Conservation (phyloP, 179 eudicot genomes). For the Corrigiola litoralis region DNA sequence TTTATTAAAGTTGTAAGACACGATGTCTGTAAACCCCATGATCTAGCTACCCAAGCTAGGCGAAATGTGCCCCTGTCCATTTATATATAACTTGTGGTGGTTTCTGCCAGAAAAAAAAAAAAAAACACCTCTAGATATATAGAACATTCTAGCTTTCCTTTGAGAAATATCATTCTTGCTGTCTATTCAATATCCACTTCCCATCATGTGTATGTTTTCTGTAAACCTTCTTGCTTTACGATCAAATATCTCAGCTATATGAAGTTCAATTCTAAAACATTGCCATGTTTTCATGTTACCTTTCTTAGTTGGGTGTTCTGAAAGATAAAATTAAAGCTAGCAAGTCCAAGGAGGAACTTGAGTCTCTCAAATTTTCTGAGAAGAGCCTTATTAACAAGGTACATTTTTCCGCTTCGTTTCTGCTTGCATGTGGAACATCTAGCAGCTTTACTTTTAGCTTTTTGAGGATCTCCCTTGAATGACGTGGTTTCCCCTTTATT, state of each 20-base stretch:
- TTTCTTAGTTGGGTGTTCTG: conserved; percentile 60
- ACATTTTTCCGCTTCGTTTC: conserved; percentile 7
- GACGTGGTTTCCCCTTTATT: not conserved
- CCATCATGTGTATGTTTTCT: not conserved
- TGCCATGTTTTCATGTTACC: not conserved
- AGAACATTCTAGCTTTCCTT: not conserved
- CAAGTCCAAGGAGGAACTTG: conserved; percentile 69
- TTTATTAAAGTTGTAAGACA: no score
- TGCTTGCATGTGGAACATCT: not conserved
- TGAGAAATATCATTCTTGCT: not conserved
- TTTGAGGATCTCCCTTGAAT: not conserved
- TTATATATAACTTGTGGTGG: no score
- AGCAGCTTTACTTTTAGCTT: not conserved
- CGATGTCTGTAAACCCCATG: no score
- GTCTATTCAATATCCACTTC: not conserved
- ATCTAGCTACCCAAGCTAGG: no score
- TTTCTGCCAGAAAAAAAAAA: no score
- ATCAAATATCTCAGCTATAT: not conserved
- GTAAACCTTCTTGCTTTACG: not conserved
- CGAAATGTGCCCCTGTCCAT: no score
- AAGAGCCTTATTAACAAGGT: conserved; percentile 92
- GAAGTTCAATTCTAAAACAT: not conserved
- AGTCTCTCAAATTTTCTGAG: conserved; percentile 68
- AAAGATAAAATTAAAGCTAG: conserved; percentile 62
- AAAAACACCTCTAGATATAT: no score